Percentiles rank a stretch among this genome's conserved stretches.
phyloP scores from a whole-genome alignment of 805 yeast species.

The Candida orba region DNA sequence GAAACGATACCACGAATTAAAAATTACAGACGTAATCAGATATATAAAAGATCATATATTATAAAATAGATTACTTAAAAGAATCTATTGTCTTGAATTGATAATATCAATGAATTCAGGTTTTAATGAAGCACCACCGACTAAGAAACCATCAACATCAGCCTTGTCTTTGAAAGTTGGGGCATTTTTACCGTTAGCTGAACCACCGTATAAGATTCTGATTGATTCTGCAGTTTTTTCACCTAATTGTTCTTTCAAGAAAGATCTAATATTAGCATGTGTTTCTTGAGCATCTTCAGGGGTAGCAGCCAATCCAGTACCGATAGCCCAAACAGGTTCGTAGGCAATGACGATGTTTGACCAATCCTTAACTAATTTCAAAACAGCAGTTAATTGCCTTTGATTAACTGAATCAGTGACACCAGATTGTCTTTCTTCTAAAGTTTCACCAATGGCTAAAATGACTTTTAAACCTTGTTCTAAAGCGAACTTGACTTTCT shows the following conservation, averaged over 20 bases:
- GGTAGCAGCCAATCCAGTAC: slow-evolving; percentile 98
- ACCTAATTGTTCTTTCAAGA: slow-evolving; percentile 72
- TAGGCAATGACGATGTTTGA: slow-evolving; percentile 88
- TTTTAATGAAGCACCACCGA: slow-evolving; percentile 98
- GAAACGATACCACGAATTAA: not conserved
- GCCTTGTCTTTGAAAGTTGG: slow-evolving; percentile 81
- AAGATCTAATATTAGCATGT: slow-evolving; percentile 82
- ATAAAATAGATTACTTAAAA: not conserved
- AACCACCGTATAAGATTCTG: slow-evolving; percentile 97
- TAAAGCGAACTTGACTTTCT: slow-evolving; percentile 89
- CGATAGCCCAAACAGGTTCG: slow-evolving; percentile 99
- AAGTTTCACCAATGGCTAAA: slow-evolving; percentile 95
- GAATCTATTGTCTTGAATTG: slow-evolving; percentile 70
- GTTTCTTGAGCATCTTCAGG: slow-evolving; percentile 96
- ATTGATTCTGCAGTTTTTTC: slow-evolving; percentile 64
- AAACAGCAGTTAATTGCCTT: slow-evolving; percentile 85
- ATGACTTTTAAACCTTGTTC: slow-evolving; percentile 87
- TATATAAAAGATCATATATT: too few species aligned
- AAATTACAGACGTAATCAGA: too few species aligned
- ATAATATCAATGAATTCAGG: slow-evolving; percentile 95
- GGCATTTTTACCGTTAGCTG: slow-evolving; percentile 94
- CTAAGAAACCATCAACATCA: slow-evolving; percentile 97
- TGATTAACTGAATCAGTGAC: slow-evolving; percentile 79
- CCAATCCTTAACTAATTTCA: slow-evolving; percentile 83
- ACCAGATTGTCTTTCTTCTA: slow-evolving; percentile 89